These are phyloP conservation scores for Leccinum imitatum DNA, from an alignment of 768 basidiomycete species.

Conservation along the genomic window DNA sequence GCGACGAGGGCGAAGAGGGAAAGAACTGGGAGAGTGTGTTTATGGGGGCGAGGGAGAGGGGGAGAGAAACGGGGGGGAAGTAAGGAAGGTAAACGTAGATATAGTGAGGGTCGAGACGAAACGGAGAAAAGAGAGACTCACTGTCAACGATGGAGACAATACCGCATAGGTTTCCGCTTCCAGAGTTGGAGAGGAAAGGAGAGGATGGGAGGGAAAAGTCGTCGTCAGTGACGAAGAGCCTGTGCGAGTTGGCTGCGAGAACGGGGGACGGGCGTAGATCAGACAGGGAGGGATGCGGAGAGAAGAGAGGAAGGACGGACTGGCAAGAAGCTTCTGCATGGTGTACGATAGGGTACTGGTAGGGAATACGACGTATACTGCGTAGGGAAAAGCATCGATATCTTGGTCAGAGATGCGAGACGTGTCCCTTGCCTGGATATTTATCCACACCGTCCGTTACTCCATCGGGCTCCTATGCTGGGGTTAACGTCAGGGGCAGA, in stretches of 20 bases:
- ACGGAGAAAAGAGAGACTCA: slow-evolving; percentile 36
- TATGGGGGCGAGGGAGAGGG: background rate
- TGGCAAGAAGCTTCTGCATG: slow-evolving; percentile 79
- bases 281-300: slow-evolving; percentile 2
- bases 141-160: slow-evolving; percentile 85
- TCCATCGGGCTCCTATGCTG: slow-evolving; percentile 61
- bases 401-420: background rate
- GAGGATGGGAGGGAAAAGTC: slow-evolving; percentile 54
- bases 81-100: background rate
- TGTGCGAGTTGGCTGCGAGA: slow-evolving; percentile 69
- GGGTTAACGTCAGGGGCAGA: slow-evolving; percentile 4
- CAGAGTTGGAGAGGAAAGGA: slow-evolving; percentile 40
- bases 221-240: slow-evolving; percentile 68
- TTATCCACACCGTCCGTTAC: slow-evolving; percentile 75
- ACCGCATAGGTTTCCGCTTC: slow-evolving; percentile 54
- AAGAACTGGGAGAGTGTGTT: slow-evolving; percentile 47
- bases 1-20: slow-evolving; percentile 77
- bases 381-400: background rate
- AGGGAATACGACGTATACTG: slow-evolving; percentile 75
- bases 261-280: background rate
- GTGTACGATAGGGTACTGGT: slow-evolving; percentile 65
- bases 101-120: background rate
- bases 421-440: slow-evolving; percentile 58
- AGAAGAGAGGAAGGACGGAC: slow-evolving; percentile 41
- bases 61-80: background rate